Conservation (phyloP, 2,329 filamentous ascomycete genomes). For the Aspergillus spinulosporus region DNA sequence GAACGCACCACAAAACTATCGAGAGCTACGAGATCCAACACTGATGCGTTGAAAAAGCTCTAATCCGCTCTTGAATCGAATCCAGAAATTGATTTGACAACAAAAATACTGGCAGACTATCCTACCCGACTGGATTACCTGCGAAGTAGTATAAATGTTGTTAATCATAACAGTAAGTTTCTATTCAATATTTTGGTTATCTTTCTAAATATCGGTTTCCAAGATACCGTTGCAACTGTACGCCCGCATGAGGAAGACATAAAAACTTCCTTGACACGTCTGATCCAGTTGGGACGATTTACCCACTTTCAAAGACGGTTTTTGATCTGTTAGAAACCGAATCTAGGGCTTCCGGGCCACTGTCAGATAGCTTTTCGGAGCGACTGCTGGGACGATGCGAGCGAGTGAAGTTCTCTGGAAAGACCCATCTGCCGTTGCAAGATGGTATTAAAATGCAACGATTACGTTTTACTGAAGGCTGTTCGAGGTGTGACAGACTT, state of each 20-base stretch:
- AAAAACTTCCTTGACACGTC: conserved; percentile 18
- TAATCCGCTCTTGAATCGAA: conserved; percentile 22
- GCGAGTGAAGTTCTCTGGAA: conserved; percentile 25
- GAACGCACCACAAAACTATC: conserved; percentile 12
- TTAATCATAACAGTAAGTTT: conserved; percentile 10
- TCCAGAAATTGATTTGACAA: conserved; percentile 26
- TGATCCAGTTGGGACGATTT: conserved; percentile 18
- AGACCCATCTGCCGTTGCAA: conserved; percentile 23
- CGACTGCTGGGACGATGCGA: conserved; percentile 19
- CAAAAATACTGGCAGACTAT: conserved; percentile 23
- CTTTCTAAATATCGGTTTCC: conserved; percentile 10
- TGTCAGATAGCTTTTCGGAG: conserved; percentile 14
- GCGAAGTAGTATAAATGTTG: conserved; percentile 14
- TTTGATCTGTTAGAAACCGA: conserved; percentile 16
- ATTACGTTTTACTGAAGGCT: conserved; percentile 25
- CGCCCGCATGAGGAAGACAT: conserved; percentile 22
- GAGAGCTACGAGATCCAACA: conserved; percentile 28
- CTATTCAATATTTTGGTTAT: background rate
- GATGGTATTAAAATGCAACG: conserved; percentile 24
- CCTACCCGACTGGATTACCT: conserved; percentile 21
- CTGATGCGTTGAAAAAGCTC: conserved; percentile 25
- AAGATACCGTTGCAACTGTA: conserved; percentile 3
- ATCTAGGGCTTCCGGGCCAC: conserved; percentile 1
- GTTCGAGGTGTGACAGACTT: conserved; percentile 22
- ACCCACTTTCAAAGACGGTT: conserved; percentile 20